phyloP scores from a whole-genome alignment of 306 rosid genomes.

The Castanea crenata region DNA sequence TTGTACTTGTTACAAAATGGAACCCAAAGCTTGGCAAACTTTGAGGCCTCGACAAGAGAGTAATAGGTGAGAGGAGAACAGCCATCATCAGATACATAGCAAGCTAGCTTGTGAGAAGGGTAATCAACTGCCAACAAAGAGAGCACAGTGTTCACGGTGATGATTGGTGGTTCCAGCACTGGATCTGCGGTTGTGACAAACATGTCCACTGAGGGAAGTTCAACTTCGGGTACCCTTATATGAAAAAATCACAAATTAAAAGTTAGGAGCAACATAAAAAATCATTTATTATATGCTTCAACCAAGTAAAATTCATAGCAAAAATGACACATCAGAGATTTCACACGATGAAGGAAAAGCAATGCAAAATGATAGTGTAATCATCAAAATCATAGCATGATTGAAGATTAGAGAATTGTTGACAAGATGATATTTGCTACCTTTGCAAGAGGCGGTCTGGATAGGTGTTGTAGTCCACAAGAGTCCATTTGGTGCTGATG shows the following conservation, averaged over 20 bases:
- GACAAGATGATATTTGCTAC: background rate
- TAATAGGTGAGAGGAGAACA: slow-evolving; percentile 51
- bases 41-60: slow-evolving; percentile 48
- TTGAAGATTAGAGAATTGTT: no score
- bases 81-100: slow-evolving; percentile 81
- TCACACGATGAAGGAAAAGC: no score
- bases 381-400: no score
- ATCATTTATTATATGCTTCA: background rate
- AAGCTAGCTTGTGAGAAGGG: slow-evolving; percentile 65
- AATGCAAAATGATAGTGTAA: no score
- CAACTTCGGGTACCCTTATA: slow-evolving; percentile 26
- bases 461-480: slow-evolving; percentile 35
- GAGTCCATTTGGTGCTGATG: slow-evolving; percentile 39
- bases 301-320: no score
- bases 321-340: no score
- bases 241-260: background rate
- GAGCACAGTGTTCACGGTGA: slow-evolving; percentile 60
- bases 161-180: slow-evolving; percentile 60
- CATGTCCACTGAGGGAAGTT: slow-evolving; percentile 65
- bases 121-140: slow-evolving; percentile 74
- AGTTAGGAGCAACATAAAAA: background rate
- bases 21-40: slow-evolving; percentile 63
- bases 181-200: slow-evolving; percentile 77
- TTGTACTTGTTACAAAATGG: slow-evolving; percentile 61
- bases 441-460: slow-evolving; percentile 40